These are phyloP conservation scores for Penicillium egyptiacum DNA, from an alignment of 495 filamentous ascomycete species.

Conservation along the genomic window DNA sequence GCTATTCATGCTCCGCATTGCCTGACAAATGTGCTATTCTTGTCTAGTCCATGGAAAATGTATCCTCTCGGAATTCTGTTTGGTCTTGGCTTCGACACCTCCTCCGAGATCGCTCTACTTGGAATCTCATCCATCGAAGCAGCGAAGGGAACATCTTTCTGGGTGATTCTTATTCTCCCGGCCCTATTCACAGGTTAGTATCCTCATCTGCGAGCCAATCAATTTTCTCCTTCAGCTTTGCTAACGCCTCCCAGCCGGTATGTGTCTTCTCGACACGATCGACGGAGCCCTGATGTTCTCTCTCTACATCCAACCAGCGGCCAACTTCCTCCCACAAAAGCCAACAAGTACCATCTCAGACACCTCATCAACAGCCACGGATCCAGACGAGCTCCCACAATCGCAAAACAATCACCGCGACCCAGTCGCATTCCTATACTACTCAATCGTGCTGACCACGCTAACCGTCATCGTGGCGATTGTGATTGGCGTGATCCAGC, in stretches of 20 bases:
- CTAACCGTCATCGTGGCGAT: constrained; percentile 87
- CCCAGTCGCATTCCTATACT: constrained; percentile 84
- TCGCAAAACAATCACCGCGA: constrained; percentile 56
- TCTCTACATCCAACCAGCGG: constrained; percentile 69
- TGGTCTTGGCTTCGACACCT: constrained; percentile 94
- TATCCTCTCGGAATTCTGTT: constrained; percentile 86
- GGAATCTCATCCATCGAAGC: constrained; percentile 87
- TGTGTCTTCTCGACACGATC: constrained; percentile 87
- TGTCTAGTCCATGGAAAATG: constrained; percentile 86
- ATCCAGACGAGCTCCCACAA: constrained; percentile 27
- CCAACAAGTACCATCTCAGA: constrained; percentile 19
- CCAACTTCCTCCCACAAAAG: constrained; percentile 46
- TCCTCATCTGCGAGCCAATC: background rate
- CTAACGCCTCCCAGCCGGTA: constrained; percentile 56
- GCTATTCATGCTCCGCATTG: background rate
- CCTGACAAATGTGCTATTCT: background rate
- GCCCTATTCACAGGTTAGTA: constrained; percentile 77
- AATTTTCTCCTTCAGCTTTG: too few species aligned
- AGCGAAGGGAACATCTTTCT: constrained; percentile 80
- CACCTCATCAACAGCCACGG: constrained; percentile 14
- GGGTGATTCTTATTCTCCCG: constrained; percentile 94
- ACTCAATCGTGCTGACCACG: constrained; percentile 84
- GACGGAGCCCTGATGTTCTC: constrained; percentile 96
- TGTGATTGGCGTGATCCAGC: constrained; percentile 81
- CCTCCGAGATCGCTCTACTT: constrained; percentile 86